Base-by-base conservation (phyloP, 2,329 filamentous ascomycete genomes). In the Trichoderma sp. region DNA sequence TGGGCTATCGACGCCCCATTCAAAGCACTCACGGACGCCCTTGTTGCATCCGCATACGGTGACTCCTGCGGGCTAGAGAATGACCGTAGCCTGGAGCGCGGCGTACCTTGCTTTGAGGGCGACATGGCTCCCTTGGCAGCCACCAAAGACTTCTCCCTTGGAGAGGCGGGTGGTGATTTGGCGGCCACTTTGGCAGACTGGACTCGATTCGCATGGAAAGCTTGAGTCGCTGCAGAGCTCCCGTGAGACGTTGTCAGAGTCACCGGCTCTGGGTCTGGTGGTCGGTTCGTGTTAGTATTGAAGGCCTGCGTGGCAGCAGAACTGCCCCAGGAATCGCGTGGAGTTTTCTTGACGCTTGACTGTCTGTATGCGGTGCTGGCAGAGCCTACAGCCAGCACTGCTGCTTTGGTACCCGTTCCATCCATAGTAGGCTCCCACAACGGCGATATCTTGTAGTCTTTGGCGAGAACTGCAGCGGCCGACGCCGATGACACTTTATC, bases 71-170 rank as follows among this genome's bases (percentile, higher is more conserved):
- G 73, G 31, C 41, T 65, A 6, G 71, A 65, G 7, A 77, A 75
- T 67, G 77, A 82, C 7, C 84, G 79, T 18, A 86, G 85, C 16
- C 92, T 91, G 12, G 88, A 90, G 1, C 93, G 95, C 27, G 88
- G 89, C 7, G 94, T 89, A 77, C 93, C 89, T 76, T 88, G 89
- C 75, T 92, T 89, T 64, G 84, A 86, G 33, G 85, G 87, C 33
- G 90, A 87, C 85, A 95, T 92, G n/a, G 94, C 94, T 33, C 91
- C 94, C 67, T 92, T 93, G 14, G 95, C 95, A 59, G 95, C 95
- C 45, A 90, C 86, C 64, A 96, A 86, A 1, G 95, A 95, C 76
- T 90, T 92, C 76, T 90, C 89, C 45, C 87, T 88, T 62, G 89
- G 88, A 31, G 91, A 83, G 11, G 81, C 76, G 6, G 77, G 76